These are phyloP conservation scores for Jimgerdemannia lactiflua DNA, from an alignment of 192 early-diverging fungal species.

Conservation along the genomic window DNA sequence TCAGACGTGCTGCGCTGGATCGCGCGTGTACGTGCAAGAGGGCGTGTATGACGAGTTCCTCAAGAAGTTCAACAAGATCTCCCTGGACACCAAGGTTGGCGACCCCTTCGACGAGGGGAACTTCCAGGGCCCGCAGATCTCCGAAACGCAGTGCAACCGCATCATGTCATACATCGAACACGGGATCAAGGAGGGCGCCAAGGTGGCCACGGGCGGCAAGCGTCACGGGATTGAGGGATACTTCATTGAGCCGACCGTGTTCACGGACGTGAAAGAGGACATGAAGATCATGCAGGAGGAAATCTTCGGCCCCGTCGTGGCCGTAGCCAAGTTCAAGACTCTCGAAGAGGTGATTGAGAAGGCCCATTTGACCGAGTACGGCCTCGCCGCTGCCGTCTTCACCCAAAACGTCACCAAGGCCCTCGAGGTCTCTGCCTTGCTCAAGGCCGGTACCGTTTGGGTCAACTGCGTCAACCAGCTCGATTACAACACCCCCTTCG, in stretches of 20 bases:
- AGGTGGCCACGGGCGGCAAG: slow-evolving; percentile 52
- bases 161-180: slow-evolving; percentile 59
- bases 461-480: slow-evolving; percentile 54
- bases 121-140: slow-evolving; percentile 72
- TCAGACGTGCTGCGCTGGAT: slow-evolving; percentile 77
- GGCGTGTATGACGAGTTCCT: slow-evolving; percentile 71
- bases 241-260: slow-evolving; percentile 79
- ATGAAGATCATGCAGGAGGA: slow-evolving; percentile 68
- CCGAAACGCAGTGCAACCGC: slow-evolving; percentile 57
- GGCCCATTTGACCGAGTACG: slow-evolving; percentile 74
- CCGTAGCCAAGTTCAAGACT: slow-evolving; percentile 67
- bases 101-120: slow-evolving; percentile 60
- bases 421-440: slow-evolving; percentile 39
- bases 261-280: slow-evolving; percentile 55
- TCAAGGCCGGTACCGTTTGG: slow-evolving; percentile 64
- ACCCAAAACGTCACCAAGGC: slow-evolving; percentile 61
- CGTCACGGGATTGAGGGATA: slow-evolving; percentile 64
- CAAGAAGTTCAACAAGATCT: slow-evolving; percentile 43
- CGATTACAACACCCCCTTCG: slow-evolving; percentile 59
- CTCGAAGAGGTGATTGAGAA: slow-evolving; percentile 69
- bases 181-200: slow-evolving; percentile 61
- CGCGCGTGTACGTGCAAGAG: slow-evolving; percentile 75
- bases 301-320: slow-evolving; percentile 87
- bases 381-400: slow-evolving; percentile 74
- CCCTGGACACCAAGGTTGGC: slow-evolving; percentile 54